Evolutionary conservation across 345 rosid genomes (phyloP).

Genomic region (Adansonia digitata): DNA sequence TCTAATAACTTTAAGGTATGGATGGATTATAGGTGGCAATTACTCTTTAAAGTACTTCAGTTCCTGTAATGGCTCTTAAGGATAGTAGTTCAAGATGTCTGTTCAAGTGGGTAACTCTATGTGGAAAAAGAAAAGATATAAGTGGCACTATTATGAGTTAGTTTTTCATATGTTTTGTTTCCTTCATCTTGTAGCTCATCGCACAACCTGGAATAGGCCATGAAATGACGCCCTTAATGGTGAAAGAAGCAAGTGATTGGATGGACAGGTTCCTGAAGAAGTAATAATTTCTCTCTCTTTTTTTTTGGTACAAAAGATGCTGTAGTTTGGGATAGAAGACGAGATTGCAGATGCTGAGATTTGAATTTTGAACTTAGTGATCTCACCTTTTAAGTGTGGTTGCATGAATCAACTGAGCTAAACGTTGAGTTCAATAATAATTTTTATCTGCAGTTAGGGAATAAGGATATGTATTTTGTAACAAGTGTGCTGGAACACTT

Average conservation of each 20-base stretch:
- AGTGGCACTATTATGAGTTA: not conserved
- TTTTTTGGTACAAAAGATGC: not conserved
- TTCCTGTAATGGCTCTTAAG: not conserved
- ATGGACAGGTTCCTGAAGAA: slow-evolving; percentile 54
- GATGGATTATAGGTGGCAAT: not conserved
- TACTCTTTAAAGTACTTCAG: not conserved
- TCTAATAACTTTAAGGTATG: slow-evolving; percentile 51
- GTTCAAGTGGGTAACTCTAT: not conserved
- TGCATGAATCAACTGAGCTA: not conserved
- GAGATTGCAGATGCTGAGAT: not conserved
- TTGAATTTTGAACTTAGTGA: not conserved
- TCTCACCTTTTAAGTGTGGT: not conserved
- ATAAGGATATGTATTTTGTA: not conserved
- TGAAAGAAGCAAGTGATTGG: slow-evolving; percentile 74
- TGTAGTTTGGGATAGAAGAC: not conserved
- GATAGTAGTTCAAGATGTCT: not conserved
- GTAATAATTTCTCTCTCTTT: slow-evolving; percentile 1
- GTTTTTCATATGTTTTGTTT: slow-evolving; percentile 1
- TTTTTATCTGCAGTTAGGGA: not conserved
- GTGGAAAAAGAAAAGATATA: not conserved
- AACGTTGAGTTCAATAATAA: not conserved
- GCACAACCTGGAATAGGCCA: slow-evolving; percentile 72
- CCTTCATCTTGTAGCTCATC: slow-evolving; percentile 36
- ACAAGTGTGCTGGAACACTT: not conserved
- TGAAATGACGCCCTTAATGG: slow-evolving; percentile 61